Percentiles rank a stretch among this genome's conserved stretches.
Conservation (phyloP, 2,329 filamentous ascomycete species). For the Mycocentrospora acerina region DNA sequence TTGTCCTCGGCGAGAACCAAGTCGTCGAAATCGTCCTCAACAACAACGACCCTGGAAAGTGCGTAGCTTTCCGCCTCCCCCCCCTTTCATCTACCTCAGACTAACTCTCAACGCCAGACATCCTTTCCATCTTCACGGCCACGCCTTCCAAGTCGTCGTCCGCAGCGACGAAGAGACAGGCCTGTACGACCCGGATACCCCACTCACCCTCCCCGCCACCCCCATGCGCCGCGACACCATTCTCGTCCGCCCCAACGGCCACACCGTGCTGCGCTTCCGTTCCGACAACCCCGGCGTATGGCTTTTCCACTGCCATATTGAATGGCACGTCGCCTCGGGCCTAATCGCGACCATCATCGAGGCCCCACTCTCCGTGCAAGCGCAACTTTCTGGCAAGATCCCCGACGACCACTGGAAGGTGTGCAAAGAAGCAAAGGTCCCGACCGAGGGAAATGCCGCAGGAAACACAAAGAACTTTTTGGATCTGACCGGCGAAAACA, state of each 20-base stretch:
- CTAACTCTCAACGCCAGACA: slow-evolving; percentile 65
- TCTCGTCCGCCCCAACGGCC: slow-evolving; percentile 55
- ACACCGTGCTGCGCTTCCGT: slow-evolving; percentile 57
- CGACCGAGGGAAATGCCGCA: slow-evolving; percentile 70
- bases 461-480: slow-evolving; percentile 66
- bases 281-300: slow-evolving; percentile 52
- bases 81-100: slow-evolving; percentile 66
- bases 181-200: slow-evolving; percentile 50
- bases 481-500: slow-evolving; percentile 56
- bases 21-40: slow-evolving; percentile 77
- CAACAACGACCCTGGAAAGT: slow-evolving; percentile 67
- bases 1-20: slow-evolving; percentile 66
- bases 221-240: slow-evolving; percentile 57
- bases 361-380: slow-evolving; percentile 60
- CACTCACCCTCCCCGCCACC: slow-evolving; percentile 25
- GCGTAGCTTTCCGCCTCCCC: slow-evolving; percentile 3
- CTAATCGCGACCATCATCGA: slow-evolving; percentile 56
- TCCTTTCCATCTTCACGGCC: slow-evolving; percentile 70
- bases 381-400: slow-evolving; percentile 54
- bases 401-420: slow-evolving; percentile 62
- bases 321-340: slow-evolving; percentile 49
- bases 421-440: slow-evolving; percentile 57
- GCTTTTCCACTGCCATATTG: slow-evolving; percentile 38
- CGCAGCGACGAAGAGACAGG: slow-evolving; percentile 39
- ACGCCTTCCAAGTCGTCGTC: slow-evolving; percentile 40